Evolutionary conservation across 495 filamentous ascomycete genomes (phyloP).

Genomic region (Aspergillus cristatus): DNA sequence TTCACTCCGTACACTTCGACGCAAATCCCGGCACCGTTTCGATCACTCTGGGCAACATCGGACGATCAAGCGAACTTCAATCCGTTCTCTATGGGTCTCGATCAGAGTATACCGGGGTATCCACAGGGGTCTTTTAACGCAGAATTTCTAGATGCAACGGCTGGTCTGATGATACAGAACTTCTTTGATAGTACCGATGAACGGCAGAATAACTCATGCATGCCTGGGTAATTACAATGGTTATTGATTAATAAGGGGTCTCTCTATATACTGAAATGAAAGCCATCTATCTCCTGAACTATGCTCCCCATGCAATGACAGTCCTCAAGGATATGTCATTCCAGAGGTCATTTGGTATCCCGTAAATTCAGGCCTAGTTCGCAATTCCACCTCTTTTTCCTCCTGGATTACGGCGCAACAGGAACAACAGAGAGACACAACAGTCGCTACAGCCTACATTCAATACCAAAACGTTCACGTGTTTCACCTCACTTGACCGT

Average conservation of each 20-base stretch:
- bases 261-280: no score
- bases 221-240: slow-evolving; percentile 3
- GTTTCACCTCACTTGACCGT: slow-evolving; percentile 44
- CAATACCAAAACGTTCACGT: slow-evolving; percentile 41
- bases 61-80: slow-evolving; percentile 4
- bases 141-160: slow-evolving; percentile 14
- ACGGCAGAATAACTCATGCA: slow-evolving; percentile 1
- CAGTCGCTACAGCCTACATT: slow-evolving; percentile 43
- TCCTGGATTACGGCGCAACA: slow-evolving; percentile 46
- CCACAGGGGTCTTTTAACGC: slow-evolving; percentile 9
- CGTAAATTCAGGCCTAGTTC: slow-evolving; percentile 6
- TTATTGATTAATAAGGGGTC: no score
- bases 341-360: slow-evolving; percentile 7
- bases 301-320: neutral
- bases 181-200: slow-evolving; percentile 11
- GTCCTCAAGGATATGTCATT: slow-evolving; percentile 5
- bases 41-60: slow-evolving; percentile 1
- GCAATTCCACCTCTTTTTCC: slow-evolving; percentile 39
- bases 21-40: slow-evolving; percentile 2
- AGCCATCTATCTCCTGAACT: no score
- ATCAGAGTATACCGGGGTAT: slow-evolving; percentile 5
- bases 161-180: slow-evolving; percentile 18
- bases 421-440: slow-evolving; percentile 36
- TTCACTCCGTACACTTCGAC: neutral
- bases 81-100: slow-evolving; percentile 6